phyloP scores from a whole-genome alignment of 306 rosid genomes.

The Vigna trinervia region DNA sequence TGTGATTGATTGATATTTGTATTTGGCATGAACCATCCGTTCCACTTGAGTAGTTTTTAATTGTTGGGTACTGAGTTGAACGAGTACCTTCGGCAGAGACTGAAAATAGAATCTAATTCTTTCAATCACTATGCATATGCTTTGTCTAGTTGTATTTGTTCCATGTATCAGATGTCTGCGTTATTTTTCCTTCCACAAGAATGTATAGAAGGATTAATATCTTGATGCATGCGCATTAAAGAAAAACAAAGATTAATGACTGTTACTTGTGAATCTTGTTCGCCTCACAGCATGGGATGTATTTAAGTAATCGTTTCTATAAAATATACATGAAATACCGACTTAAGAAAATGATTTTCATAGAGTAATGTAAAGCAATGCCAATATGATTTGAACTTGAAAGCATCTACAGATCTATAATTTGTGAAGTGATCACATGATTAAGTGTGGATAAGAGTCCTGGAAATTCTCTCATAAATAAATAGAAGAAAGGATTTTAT shows the following conservation, averaged over 20 bases:
- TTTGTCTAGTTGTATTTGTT: slow-evolving; percentile 36
- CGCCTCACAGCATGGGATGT: background rate
- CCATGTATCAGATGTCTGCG: slow-evolving; percentile 28
- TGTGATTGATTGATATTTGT: slow-evolving; percentile 36
- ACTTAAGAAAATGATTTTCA: background rate
- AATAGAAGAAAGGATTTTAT: background rate
- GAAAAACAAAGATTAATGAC: background rate
- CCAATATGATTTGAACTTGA: slow-evolving; percentile 36
- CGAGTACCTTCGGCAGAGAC: slow-evolving; percentile 32
- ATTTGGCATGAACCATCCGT: slow-evolving; percentile 13
- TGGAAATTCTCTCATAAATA: background rate
- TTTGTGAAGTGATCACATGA: slow-evolving; percentile 24
- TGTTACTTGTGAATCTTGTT: slow-evolving; percentile 22
- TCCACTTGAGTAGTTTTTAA: slow-evolving; percentile 31
- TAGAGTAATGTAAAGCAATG: slow-evolving; percentile 20
- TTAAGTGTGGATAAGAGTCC: slow-evolving; percentile 5
- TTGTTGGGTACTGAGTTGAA: slow-evolving; percentile 30
- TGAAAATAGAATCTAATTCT: slow-evolving; percentile 39
- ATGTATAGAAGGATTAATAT: slow-evolving; percentile 25
- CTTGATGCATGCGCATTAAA: slow-evolving; percentile 35
- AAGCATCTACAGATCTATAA: slow-evolving; percentile 22
- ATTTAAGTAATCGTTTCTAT: slow-evolving; percentile 32
- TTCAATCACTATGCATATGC: slow-evolving; percentile 33
- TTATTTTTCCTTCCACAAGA: slow-evolving; percentile 34
- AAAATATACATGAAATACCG: slow-evolving; percentile 40